These are phyloP conservation scores for Vinca major DNA, from an alignment of 305 asterid species.

Conservation along the genomic window DNA sequence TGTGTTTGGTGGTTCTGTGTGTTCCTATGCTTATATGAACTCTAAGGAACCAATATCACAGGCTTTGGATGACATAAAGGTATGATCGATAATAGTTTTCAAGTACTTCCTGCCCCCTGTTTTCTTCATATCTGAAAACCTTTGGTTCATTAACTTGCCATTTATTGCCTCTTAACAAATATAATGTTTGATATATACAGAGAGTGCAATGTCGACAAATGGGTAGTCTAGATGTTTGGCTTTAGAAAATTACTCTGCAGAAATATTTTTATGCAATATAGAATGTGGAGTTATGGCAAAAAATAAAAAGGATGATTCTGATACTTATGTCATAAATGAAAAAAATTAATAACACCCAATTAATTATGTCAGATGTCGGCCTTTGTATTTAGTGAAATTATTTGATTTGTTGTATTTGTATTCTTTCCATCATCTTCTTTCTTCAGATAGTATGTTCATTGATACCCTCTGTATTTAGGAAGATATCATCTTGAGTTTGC, in stretches of 20 bases:
- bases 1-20: constrained; percentile 55
- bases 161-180: background rate
- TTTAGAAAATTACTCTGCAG: background rate
- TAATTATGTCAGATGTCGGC: background rate
- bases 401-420: background rate
- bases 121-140: background rate
- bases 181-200: background rate
- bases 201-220: background rate
- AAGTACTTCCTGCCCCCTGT: constrained; percentile 1
- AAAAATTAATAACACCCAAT: background rate
- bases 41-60: constrained; percentile 72
- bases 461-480: constrained; percentile 44
- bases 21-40: constrained; percentile 71
- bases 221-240: background rate
- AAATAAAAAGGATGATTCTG: background rate
- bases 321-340: background rate
- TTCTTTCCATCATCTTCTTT: constrained; percentile 9
- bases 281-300: background rate
- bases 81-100: constrained; percentile 23
- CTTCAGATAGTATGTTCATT: constrained; percentile 19
- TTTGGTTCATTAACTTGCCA: background rate
- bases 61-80: constrained; percentile 87
- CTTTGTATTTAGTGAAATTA: background rate
- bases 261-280: background rate
- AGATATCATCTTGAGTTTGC: constrained; percentile 76